Evolutionary conservation across 805 yeast species (phyloP).

Genomic region (Spathaspora arborariae): DNA sequence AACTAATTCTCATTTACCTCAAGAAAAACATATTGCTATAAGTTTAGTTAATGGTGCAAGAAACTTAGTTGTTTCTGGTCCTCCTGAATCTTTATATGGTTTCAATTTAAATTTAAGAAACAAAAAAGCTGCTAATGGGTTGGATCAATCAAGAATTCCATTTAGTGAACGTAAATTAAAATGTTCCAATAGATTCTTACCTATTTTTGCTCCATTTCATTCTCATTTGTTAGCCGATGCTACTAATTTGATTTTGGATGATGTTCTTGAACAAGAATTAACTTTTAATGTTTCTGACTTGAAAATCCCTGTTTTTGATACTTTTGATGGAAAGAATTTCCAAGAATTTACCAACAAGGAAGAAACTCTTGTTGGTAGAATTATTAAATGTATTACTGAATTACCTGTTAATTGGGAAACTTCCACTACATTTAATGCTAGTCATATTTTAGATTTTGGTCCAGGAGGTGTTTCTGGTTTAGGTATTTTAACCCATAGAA

Average conservation of each 20-base stretch:
- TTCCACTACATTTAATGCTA: constrained; percentile 63
- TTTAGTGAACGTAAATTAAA: constrained; percentile 89
- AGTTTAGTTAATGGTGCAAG: constrained; percentile 95
- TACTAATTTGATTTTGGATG: constrained; percentile 59
- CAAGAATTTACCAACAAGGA: constrained; percentile 34
- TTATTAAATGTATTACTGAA: constrained; percentile 78
- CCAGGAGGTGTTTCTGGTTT: constrained; percentile 98
- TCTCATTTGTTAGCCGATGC: constrained; percentile 79
- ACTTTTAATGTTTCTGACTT: constrained; percentile 54
- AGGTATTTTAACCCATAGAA: constrained; percentile 93
- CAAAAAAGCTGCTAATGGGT: constrained; percentile 90
- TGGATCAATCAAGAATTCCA: constrained; percentile 94
- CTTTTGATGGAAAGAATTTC: constrained; percentile 79
- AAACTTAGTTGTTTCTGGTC: constrained; percentile 93
- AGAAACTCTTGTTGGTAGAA: constrained; percentile 57
- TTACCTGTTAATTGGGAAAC: constrained; percentile 98
- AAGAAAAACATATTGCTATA: constrained; percentile 83
- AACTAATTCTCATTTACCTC: constrained; percentile 92
- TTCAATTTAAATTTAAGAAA: constrained; percentile 87
- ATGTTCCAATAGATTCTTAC: constrained; percentile 90
- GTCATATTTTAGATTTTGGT: constrained; percentile 95
- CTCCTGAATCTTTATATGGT: constrained; percentile 97
- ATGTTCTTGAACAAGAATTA: constrained; percentile 54
- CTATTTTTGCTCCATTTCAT: constrained; percentile 96
- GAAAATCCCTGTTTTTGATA: constrained; percentile 86